phyloP scores from a whole-genome alignment of 139 green algal genomes.

The Eudorina sp. region DNA sequence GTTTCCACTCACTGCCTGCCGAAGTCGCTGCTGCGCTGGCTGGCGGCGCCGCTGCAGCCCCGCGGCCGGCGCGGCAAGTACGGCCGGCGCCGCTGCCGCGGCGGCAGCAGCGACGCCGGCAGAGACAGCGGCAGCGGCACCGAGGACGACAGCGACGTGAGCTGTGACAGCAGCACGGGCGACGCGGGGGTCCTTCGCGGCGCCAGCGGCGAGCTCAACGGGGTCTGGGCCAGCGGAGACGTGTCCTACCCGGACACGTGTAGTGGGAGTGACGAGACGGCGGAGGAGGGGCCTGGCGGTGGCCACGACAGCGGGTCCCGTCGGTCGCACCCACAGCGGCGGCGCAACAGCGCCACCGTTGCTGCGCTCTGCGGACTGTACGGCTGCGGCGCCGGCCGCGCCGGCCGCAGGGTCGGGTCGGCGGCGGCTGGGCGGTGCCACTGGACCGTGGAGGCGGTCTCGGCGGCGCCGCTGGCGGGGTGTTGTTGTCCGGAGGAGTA shows the following conservation, averaged over 20 bases:
- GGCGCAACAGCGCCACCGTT: no score
- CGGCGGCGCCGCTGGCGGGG: not conserved
- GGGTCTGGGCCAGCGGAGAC: no score
- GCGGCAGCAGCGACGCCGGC: no score
- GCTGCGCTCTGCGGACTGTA: not conserved
- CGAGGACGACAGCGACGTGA: not conserved
- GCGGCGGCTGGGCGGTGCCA: not conserved
- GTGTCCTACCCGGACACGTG: no score
- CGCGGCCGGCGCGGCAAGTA: not conserved
- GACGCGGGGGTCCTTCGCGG: no score
- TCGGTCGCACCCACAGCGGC: no score
- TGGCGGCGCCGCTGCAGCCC: not conserved
- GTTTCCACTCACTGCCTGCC: not conserved
- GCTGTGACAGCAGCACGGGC: not conserved
- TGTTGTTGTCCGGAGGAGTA: not conserved
- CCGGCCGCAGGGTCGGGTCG: not conserved
- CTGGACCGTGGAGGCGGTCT: conserved; percentile 14
- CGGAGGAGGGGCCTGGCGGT: not conserved
- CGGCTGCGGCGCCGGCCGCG: no score
- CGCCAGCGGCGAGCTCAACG: no score
- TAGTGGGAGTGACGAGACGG: no score
- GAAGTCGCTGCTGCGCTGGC: not conserved
- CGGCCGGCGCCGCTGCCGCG: not conserved
- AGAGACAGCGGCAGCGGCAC: not conserved
- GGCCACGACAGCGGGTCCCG: no score